Evolutionary conservation across 306 rosid genomes (phyloP), one percentile per base, ranked within the genome.

Genomic region (Arachis hypogaea): DNA sequence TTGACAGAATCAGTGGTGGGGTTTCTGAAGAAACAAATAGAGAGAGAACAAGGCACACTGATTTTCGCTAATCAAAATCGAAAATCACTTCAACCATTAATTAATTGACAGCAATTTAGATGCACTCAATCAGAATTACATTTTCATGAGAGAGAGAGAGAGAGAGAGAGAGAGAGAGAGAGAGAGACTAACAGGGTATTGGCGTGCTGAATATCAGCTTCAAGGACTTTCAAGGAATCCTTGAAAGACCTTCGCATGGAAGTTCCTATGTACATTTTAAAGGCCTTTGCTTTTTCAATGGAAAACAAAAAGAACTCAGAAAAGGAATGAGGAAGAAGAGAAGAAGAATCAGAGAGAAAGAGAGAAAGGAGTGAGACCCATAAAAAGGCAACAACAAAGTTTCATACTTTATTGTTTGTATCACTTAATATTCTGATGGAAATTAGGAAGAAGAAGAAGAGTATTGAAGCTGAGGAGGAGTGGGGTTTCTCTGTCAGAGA

Each of bases 151-250:
- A 33, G 38, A 33, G 38, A 33, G 38, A 33, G 6, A 6, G 8
- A 22, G 33, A 47, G 8, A 11, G 7, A 43, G 16, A 45, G 22
- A 6, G 49, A 6, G 9, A 6, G 8, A 45, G n/a, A 46, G 51
- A 46, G 40, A 64, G n/a, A 61, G 72, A 82, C 94, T 86, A 9
- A 93, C 98, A 93, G 81, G 81, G 94, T 91, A 82, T 91, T 93
- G 42, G 98, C 98, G 29, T 93, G 98, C 76, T 91, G 98, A 62
- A 93, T 93, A 89, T 93, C 98, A 84, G 98, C 98, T 88, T 93
- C 97, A 67, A 93, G 97, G 18, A 91, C 86, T 84, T 93, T 93
- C 62, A 93, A 80, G 66, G 98, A 93, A 72, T 93, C 98, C 91
- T 91, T 93, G 86, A 93, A 93, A 46, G 98, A 93, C 83, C 90